Conservation (phyloP, 2,329 filamentous ascomycete genomes). For the Cladophialophora immunda region DNA sequence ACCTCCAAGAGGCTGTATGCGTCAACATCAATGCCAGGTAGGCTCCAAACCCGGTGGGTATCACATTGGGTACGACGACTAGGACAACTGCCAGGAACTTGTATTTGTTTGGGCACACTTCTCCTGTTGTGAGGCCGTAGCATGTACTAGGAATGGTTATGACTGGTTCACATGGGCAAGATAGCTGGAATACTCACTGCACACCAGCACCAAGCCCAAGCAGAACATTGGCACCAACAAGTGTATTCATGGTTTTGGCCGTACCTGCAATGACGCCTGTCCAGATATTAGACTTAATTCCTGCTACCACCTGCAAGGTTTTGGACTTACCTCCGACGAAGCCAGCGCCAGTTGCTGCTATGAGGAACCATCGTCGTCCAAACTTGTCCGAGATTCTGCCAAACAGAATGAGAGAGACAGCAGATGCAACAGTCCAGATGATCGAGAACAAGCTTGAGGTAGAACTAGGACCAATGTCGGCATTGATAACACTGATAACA, state of each 20-base stretch:
- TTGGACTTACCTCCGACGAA: conserved; percentile 21
- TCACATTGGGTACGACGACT: neutral
- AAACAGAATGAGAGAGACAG: conserved; percentile 32
- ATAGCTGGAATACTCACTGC: no score
- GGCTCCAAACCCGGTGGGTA: conserved; percentile 1
- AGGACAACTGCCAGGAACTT: neutral
- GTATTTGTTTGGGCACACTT: conserved; percentile 14
- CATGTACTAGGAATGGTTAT: no score
- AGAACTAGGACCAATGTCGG: no score
- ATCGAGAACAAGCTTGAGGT: conserved; percentile 32
- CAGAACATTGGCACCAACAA: conserved; percentile 43
- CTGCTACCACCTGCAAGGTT: no score
- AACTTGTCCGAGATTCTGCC: conserved; percentile 36
- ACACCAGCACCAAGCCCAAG: no score
- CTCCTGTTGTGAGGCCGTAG: conserved; percentile 26
- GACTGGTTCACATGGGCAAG: no score
- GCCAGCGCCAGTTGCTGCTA: conserved; percentile 23
- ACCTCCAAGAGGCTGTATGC: neutral
- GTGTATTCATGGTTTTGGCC: conserved; percentile 44
- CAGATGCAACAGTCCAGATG: conserved; percentile 28
- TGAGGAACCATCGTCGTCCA: conserved; percentile 31
- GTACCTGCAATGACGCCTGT: conserved; percentile 43
- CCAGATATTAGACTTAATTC: no score
- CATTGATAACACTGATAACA: no score
- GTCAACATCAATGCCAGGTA: neutral